phyloP scores from a whole-genome alignment of 1,284 basidiomycete species.

The Leccinum fallax region DNA sequence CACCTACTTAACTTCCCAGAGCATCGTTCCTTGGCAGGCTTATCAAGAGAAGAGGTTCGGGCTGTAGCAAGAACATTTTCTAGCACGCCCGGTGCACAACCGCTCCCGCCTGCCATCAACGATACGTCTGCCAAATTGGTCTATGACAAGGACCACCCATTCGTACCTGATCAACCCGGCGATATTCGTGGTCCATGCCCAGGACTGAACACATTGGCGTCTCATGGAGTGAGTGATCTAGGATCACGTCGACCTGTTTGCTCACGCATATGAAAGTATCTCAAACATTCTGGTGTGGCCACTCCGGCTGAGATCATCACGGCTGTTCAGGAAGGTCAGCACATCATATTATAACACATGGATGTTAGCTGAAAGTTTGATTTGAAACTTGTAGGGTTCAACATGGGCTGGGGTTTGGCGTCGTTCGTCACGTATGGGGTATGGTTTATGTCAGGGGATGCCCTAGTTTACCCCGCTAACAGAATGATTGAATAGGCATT shows the following conservation, averaged over 20 bases:
- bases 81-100: conserved; percentile 28
- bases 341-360: not conserved
- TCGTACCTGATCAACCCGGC: conserved; percentile 14
- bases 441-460: not conserved
- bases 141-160: conserved; percentile 27
- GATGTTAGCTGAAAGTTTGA: not conserved
- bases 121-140: conserved; percentile 33
- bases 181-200: conserved; percentile 49
- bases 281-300: conserved; percentile 24
- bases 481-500: conserved; percentile 18
- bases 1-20: conserved; percentile 20
- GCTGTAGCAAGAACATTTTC: conserved; percentile 17
- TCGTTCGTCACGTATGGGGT: conserved; percentile 28
- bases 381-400: conserved; percentile 21
- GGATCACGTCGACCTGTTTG: not conserved
- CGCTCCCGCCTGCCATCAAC: conserved; percentile 21
- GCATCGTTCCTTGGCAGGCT: conserved; percentile 25
- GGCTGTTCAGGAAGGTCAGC: conserved; percentile 26
- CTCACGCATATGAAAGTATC: conserved; percentile 16
- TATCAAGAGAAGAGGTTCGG: conserved; percentile 17
- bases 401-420: conserved; percentile 29
- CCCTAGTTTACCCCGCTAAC: not conserved
- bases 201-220: conserved; percentile 49
- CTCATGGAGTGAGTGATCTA: conserved; percentile 38
- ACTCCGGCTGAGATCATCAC: conserved; percentile 30